phyloP scores from a whole-genome alignment of 495 filamentous ascomycete species.

The Entonaema liquescens region DNA sequence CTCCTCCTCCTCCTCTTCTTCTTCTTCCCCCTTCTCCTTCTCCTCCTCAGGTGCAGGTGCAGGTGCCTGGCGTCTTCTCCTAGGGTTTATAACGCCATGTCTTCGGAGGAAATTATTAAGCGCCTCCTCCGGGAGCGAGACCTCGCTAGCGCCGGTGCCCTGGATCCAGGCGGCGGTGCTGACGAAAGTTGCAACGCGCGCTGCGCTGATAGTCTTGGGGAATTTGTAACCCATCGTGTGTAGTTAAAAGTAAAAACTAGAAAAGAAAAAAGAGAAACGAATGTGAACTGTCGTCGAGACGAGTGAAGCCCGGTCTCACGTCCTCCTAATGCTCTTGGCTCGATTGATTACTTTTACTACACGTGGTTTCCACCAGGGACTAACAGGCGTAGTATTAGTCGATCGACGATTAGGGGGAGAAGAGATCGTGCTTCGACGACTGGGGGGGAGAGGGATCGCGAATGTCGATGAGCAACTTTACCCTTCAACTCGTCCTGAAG shows the following conservation, averaged over 20 bases:
- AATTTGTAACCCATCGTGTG: conserved; percentile 33
- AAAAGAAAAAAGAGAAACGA: conserved; percentile 20
- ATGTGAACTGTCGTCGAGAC: conserved; percentile 39
- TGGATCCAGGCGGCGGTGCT: conserved; percentile 42
- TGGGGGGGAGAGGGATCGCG: conserved; percentile 1
- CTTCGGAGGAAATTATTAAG: conserved; percentile 38
- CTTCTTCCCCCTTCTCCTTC: conserved; percentile 1
- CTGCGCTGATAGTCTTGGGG: conserved; percentile 37
- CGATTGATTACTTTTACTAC: conserved; percentile 9
- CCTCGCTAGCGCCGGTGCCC: conserved; percentile 28
- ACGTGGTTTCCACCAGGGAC: conserved; percentile 36
- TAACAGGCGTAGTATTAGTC: conserved; percentile 13
- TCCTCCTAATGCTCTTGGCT: conserved; percentile 24
- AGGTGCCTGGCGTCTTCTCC: conserved; percentile 9
- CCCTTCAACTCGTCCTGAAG: conserved; percentile 39
- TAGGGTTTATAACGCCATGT: conserved; percentile 13
- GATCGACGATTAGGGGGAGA: conserved; percentile 31
- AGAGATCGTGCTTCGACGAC: conserved; percentile 37
- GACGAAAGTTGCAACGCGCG: conserved; percentile 39
- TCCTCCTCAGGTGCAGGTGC: conserved; percentile 4
- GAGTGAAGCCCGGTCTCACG: conserved; percentile 32
- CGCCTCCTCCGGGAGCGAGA: conserved; percentile 31
- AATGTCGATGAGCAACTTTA: conserved; percentile 27
- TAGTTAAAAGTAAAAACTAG: background rate
- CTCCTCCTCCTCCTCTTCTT: conserved; percentile 3